A percentile compares a stretch with the other conserved stretches of the same genome.
Evolutionary conservation across 2,329 filamentous ascomycete genomes (phyloP).

Genomic region (Shiraia bambusicola): DNA sequence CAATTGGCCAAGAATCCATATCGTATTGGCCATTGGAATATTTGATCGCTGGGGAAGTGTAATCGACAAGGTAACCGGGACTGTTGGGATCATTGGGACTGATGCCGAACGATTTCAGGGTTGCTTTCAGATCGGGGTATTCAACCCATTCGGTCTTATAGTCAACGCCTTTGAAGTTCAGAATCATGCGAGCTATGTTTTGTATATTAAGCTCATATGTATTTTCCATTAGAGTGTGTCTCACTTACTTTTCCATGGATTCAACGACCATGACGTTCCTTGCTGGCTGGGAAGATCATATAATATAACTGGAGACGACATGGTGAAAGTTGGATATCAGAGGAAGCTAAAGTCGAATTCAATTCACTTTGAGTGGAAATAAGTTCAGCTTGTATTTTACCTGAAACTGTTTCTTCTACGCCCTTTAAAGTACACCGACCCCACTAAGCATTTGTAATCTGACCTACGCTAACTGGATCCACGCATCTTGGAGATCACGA

Average conservation of each 20-base stretch:
- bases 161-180: constrained; percentile 68
- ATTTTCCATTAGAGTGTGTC: not conserved
- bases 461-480: too few relatives aligned
- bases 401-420: too few relatives aligned
- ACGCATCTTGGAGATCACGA: too few relatives aligned
- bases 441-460: too few relatives aligned
- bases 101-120: constrained; percentile 55
- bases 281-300: constrained; percentile 64
- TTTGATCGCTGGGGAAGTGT: constrained; percentile 59
- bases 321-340: constrained; percentile 2
- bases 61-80: constrained; percentile 43
- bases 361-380: too few relatives aligned
- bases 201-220: constrained; percentile 1
- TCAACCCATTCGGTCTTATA: constrained; percentile 72
- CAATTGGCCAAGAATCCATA: constrained; percentile 67
- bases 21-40: constrained; percentile 60
- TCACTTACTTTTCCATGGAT: constrained; percentile 69
- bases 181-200: constrained; percentile 61
- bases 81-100: constrained; percentile 47
- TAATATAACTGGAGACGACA: constrained; percentile 51
- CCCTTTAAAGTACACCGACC: too few relatives aligned
- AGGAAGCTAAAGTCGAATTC: not conserved
- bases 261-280: constrained; percentile 62
- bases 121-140: constrained; percentile 64
- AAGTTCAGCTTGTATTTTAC: too few relatives aligned